phyloP scores from a whole-genome alignment of 2,329 filamentous ascomycete species.

The Aspergillus tamarii region DNA sequence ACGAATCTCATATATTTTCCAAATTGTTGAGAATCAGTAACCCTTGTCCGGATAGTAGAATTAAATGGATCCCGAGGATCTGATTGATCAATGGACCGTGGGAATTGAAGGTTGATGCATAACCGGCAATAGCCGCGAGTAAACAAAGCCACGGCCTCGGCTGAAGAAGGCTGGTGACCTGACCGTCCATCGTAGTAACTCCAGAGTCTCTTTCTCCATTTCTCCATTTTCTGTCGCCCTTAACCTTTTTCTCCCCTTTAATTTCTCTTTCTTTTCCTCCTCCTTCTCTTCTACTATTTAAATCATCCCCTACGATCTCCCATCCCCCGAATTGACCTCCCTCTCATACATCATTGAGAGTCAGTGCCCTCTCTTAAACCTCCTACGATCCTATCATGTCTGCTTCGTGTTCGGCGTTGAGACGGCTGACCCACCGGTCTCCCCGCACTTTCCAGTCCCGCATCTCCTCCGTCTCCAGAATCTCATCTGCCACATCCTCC shows the following conservation, averaged over 20 bases:
- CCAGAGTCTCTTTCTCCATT: constrained; percentile 13
- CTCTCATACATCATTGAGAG: constrained; percentile 10
- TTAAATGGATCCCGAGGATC: constrained; percentile 1
- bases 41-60: no score
- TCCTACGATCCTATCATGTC: constrained; percentile 36
- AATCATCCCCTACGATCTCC: constrained; percentile 11
- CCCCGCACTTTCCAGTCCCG: constrained; percentile 51
- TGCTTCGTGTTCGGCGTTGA: constrained; percentile 43
- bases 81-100: background rate
- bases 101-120: background rate
- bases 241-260: constrained; percentile 5
- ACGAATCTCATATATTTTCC: background rate
- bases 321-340: constrained; percentile 14
- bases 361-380: constrained; percentile 6
- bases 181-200: background rate
- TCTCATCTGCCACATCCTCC: constrained; percentile 37
- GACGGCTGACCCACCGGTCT: constrained; percentile 46
- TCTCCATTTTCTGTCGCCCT: constrained; percentile 6
- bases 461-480: constrained; percentile 45
- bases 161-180: background rate
- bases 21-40: background rate
- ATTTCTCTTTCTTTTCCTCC: constrained; percentile 1
- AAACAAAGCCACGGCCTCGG: constrained; percentile 7
- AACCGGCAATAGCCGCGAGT: constrained; percentile 9
- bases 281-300: constrained; percentile 12